Evolutionary conservation across 352 stramenopile species (phyloP).

Genomic region (Globisporangium apiculatum): DNA sequence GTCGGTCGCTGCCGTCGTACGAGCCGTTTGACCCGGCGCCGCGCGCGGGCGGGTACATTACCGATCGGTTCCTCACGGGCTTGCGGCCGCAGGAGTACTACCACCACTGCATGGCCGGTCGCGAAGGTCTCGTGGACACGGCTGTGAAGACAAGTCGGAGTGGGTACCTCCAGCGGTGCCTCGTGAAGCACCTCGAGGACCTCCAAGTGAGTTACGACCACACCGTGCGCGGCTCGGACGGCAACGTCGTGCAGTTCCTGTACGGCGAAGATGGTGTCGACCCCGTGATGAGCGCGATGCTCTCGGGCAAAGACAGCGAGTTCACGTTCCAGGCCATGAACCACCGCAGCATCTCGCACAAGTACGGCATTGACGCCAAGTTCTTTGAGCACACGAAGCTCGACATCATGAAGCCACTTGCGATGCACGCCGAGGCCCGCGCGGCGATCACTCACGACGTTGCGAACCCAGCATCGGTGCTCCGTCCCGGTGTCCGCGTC

Average conservation of each 20-base stretch:
- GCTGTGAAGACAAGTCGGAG: slow-evolving; percentile 99
- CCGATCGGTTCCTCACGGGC: slow-evolving; percentile 98
- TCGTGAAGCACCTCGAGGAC: slow-evolving; percentile 99
- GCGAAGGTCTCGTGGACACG: slow-evolving; percentile 98
- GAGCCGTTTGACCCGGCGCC: slow-evolving; percentile 96
- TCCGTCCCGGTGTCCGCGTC: slow-evolving; percentile 52
- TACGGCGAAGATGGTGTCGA: slow-evolving; percentile 99
- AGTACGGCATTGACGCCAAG: slow-evolving; percentile 86
- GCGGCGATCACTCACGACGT: slow-evolving; percentile 46
- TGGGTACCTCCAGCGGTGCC: slow-evolving; percentile 98
- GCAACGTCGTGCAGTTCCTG: slow-evolving; percentile 97
- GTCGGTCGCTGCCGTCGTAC: slow-evolving; percentile 98
- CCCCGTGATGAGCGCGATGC: slow-evolving; percentile 91
- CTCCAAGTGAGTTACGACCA: slow-evolving; percentile 98
- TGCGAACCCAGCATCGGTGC: slow-evolving; percentile 21
- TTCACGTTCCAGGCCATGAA: slow-evolving; percentile 97
- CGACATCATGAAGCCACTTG: slow-evolving; percentile 82
- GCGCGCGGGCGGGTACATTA: slow-evolving; percentile 98
- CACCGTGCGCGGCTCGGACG: slow-evolving; percentile 97
- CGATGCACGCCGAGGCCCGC: slow-evolving; percentile 65
- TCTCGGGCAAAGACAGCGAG: slow-evolving; percentile 90
- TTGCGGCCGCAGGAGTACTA: slow-evolving; percentile 98
- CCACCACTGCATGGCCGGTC: slow-evolving; percentile 99
- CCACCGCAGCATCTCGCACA: slow-evolving; percentile 91
- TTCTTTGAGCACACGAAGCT: slow-evolving; percentile 89